phyloP scores from a whole-genome alignment of 2,329 filamentous ascomycete genomes.

The Cordyceps militaris region DNA sequence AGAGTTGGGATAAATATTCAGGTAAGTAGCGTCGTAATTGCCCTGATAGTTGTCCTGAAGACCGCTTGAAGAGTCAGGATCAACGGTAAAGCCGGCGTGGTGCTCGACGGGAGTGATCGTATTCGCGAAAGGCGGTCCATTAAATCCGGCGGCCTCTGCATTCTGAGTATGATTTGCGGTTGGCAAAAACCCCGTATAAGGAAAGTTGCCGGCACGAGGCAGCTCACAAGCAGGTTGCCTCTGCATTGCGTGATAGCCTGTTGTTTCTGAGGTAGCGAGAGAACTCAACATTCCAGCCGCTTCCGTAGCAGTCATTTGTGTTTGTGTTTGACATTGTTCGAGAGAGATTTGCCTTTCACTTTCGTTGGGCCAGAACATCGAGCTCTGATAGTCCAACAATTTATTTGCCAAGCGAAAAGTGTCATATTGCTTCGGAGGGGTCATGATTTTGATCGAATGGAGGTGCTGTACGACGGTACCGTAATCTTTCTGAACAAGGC shows the following conservation, averaged over 20 bases:
- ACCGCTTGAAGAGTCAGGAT: not conserved
- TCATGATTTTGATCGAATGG: not conserved
- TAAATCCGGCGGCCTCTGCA: not conserved
- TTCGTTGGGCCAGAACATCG: not conserved
- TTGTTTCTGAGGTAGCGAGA: not conserved
- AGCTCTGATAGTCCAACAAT: not conserved
- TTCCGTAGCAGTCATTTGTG: not conserved
- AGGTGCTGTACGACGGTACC: not conserved
- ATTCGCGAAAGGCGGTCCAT: not conserved
- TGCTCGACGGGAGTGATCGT: too few species aligned
- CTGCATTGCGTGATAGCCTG: not conserved
- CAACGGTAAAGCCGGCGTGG: too few species aligned
- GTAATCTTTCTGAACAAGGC: not conserved
- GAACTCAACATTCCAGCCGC: not conserved
- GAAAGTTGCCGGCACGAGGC: not conserved
- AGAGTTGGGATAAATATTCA: not conserved
- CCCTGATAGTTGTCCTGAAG: not conserved
- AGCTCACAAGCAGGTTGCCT: not conserved
- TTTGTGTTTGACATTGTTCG: not conserved
- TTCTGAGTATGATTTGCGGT: not conserved
- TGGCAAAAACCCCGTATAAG: not conserved
- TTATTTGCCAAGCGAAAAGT: not conserved
- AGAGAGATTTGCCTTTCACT: not conserved
- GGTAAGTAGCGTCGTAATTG: not conserved
- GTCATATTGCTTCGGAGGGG: not conserved